Evolutionary conservation across 78 protist genomes (phyloP).

Genomic region (Polysphondylium violaceum): DNA sequence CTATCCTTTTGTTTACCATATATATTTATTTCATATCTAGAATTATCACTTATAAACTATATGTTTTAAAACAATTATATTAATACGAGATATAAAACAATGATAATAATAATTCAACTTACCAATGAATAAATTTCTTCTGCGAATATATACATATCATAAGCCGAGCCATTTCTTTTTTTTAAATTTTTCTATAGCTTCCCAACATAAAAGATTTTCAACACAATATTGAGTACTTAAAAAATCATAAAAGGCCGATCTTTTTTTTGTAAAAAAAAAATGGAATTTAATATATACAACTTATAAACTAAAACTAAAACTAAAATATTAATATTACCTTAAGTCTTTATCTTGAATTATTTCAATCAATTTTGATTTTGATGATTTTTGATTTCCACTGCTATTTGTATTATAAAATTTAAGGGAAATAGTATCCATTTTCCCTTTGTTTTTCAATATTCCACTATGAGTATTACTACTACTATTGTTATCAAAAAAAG

Average conservation of each 20-base stretch:
- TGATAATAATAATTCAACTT: background rate
- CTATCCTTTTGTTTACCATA: constrained; percentile 74
- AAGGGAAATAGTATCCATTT: constrained; percentile 11
- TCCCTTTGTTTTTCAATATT: constrained; percentile 5
- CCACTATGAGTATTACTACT: constrained; percentile 5
- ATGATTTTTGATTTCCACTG: constrained; percentile 23
- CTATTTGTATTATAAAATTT: constrained; percentile 16
- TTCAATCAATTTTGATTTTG: constrained; percentile 28
- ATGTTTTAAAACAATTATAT: background rate
- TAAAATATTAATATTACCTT: too few species aligned
- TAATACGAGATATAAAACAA: background rate
- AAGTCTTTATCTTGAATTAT: constrained; percentile 40
- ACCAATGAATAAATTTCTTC: constrained; percentile 70
- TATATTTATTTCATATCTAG: constrained; percentile 75
- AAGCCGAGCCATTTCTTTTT: constrained; percentile 38
- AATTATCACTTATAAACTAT: constrained; percentile 72
- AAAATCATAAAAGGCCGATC: constrained; percentile 57
- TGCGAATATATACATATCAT: constrained; percentile 58
- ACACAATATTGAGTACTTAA: constrained; percentile 56
- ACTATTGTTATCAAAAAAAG: background rate
- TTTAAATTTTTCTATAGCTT: constrained; percentile 69
- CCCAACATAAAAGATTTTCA: constrained; percentile 78
- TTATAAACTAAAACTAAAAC: too few species aligned
- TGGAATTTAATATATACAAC: background rate
- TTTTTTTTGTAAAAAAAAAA: constrained; percentile 3